These are phyloP conservation scores for Barnettozyma hawaiiensis DNA, from an alignment of 1,139 yeast genomes.

Conservation along the genomic window DNA sequence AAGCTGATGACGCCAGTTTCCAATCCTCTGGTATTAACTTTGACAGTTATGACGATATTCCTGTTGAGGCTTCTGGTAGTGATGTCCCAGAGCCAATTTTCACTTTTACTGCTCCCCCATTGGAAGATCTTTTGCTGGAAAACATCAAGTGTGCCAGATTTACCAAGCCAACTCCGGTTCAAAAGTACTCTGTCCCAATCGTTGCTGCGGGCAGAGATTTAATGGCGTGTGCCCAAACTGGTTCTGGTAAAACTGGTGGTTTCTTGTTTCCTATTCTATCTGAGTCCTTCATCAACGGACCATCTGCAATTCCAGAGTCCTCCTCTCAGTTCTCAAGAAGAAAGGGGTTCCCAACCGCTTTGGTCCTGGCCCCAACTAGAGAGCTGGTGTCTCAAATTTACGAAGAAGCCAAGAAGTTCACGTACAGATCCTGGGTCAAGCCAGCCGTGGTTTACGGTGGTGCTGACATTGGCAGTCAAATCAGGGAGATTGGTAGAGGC, in stretches of 20 bases:
- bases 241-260: slow-evolving; percentile 99
- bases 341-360: slow-evolving; percentile 90
- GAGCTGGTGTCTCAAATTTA: slow-evolving; percentile 95
- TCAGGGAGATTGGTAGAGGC: slow-evolving; percentile 86
- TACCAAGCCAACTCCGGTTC: slow-evolving; percentile 96
- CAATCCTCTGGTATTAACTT: slow-evolving; percentile 97
- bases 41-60: slow-evolving; percentile 96
- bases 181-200: slow-evolving; percentile 96
- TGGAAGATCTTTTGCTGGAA: slow-evolving; percentile 80
- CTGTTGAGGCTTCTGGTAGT: slow-evolving; percentile 96
- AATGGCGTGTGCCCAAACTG: slow-evolving; percentile 99
- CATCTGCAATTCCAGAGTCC: slow-evolving; percentile 55
- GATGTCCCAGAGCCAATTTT: slow-evolving; percentile 92
- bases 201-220: slow-evolving; percentile 94
- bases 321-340: slow-evolving; percentile 56
- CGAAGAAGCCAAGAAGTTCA: slow-evolving; percentile 92
- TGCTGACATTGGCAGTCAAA: slow-evolving; percentile 85
- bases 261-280: slow-evolving; percentile 96
- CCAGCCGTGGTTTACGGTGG: slow-evolving; percentile 98
- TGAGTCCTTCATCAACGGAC: slow-evolving; percentile 86
- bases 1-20: slow-evolving; percentile 71
- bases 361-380: slow-evolving; percentile 97
- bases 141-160: slow-evolving; percentile 86
- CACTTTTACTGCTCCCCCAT: slow-evolving; percentile 86
- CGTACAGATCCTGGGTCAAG: slow-evolving; percentile 97